phyloP scores from a whole-genome alignment of 768 basidiomycete genomes.

The Vararia minispora region DNA sequence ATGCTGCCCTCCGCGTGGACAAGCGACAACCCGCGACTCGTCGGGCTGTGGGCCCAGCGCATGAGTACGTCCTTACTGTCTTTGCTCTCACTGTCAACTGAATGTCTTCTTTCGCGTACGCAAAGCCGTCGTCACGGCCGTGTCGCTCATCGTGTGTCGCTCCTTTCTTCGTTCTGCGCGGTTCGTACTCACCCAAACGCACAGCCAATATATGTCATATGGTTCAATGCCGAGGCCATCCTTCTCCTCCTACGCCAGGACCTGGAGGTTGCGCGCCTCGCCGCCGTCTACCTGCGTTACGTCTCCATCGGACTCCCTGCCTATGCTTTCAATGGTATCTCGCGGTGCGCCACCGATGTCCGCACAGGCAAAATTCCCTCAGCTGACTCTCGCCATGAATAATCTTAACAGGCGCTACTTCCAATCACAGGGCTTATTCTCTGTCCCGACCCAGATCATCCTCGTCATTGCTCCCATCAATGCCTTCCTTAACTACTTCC shows the following conservation, averaged over 20 bases:
- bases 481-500: constrained; percentile 66
- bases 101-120: not conserved
- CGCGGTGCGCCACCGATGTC: constrained; percentile 26
- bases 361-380: not conserved
- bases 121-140: constrained; percentile 50
- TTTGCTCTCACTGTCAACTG: not conserved
- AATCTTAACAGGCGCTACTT: constrained; percentile 46
- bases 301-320: constrained; percentile 73
- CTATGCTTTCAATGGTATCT: constrained; percentile 45
- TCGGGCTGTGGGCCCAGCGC: constrained; percentile 86
- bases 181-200: not conserved
- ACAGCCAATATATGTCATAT: constrained; percentile 51
- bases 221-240: constrained; percentile 76
- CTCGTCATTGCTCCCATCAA: constrained; percentile 81
- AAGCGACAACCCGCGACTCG: constrained; percentile 67
- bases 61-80: constrained; percentile 45
- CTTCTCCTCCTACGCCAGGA: constrained; percentile 72
- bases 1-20: constrained; percentile 95
- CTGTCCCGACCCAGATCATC: constrained; percentile 76
- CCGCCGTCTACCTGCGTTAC: constrained; percentile 66
- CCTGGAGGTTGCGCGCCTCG: constrained; percentile 71
- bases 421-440: constrained; percentile 80
- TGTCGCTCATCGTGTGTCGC: constrained; percentile 45
- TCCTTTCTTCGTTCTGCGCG: not conserved
- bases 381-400: not conserved